Evolutionary conservation across 768 basidiomycete species (phyloP), one percentile per base, ranked within the genome.

Genomic region (Dentipellis sp.): DNA sequence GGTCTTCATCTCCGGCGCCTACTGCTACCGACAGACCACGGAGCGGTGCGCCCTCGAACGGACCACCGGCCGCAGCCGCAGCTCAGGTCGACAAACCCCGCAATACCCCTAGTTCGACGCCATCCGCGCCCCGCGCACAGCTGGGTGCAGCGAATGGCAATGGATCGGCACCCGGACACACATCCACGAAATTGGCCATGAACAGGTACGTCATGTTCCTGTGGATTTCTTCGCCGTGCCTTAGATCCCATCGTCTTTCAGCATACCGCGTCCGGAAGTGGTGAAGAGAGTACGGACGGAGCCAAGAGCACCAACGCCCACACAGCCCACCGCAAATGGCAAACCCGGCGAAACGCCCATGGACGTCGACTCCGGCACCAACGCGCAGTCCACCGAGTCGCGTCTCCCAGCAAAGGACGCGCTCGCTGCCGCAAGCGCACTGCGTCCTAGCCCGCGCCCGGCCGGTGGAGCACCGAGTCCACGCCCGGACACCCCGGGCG

Each of bases 221-320:
- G 0, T 35, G 34, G 29, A 55, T 8, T 49, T 9, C 40, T 50
- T 36, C 22, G 54, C 59, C 29, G 48, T 39, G 23, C 57, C 17
- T 56, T 64, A 59, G 37, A 55, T 42, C 47, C 12, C 55, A 11
- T 55, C 57, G 46, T 14, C 19, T 14, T 23, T 21, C 59, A 90
- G 88, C 65, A 78, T 90, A 48, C 88, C 86, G 21, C 74, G 86
- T 49, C 88, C 88, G n/a, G 86, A 89, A 65, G 86, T 88, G 36
- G 84, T 90, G 56, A 87, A 81, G 68, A 75, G 88, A 19, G 70
- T 80, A 19, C 64, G 73, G 38, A 65, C 64, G 17, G 74, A 76
- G 35, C 68, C 64, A 50, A 69, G 69, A 47, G 69, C 71, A 8
- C 70, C 71, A 37, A 69, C 72, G 8, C 72, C 73, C 3, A 66